phyloP scores from a whole-genome alignment of 805 yeast species.

The Tetrapisispora taiwanensis region DNA sequence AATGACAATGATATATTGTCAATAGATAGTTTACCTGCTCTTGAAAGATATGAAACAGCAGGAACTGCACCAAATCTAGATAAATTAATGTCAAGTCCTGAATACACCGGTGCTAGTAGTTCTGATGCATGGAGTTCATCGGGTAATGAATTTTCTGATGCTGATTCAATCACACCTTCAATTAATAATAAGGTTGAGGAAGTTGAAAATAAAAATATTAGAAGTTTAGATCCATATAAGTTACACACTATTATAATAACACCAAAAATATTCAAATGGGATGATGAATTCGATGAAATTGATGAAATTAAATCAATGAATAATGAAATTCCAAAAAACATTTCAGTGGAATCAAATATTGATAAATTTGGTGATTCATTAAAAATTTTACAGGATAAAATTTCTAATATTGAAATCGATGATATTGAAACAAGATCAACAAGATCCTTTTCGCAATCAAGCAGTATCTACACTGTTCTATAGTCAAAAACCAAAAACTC shows the following conservation, averaged over 20 bases:
- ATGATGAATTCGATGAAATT: slow-evolving; percentile 1
- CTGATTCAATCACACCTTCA: slow-evolving; percentile 1
- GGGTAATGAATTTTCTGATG: slow-evolving; percentile 17
- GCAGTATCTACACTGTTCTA: slow-evolving; percentile 9
- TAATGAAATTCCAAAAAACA: background rate
- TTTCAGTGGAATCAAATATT: background rate
- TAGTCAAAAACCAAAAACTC: too few relatives aligned
- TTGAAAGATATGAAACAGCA: slow-evolving; percentile 3
- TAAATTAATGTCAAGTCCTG: slow-evolving; percentile 19
- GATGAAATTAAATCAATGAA: background rate
- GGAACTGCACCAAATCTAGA: slow-evolving; percentile 3
- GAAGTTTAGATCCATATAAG: background rate
- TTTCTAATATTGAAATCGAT: slow-evolving; percentile 7
- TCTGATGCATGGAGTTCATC: slow-evolving; percentile 18
- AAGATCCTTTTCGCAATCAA: background rate
- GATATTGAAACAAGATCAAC: slow-evolving; percentile 3
- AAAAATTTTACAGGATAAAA: slow-evolving; percentile 9
- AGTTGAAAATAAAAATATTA: background rate
- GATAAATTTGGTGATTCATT: slow-evolving; percentile 4
- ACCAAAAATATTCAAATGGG: background rate
- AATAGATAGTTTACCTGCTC: background rate
- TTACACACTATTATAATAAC: background rate
- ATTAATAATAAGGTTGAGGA: background rate
- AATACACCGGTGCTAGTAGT: slow-evolving; percentile 14
- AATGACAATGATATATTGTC: slow-evolving; percentile 1